Percentiles rank a stretch among this genome's conserved stretches.
These are phyloP conservation scores for Mycena crocata DNA, from an alignment of 768 basidiomycete genomes.

Conservation along the genomic window DNA sequence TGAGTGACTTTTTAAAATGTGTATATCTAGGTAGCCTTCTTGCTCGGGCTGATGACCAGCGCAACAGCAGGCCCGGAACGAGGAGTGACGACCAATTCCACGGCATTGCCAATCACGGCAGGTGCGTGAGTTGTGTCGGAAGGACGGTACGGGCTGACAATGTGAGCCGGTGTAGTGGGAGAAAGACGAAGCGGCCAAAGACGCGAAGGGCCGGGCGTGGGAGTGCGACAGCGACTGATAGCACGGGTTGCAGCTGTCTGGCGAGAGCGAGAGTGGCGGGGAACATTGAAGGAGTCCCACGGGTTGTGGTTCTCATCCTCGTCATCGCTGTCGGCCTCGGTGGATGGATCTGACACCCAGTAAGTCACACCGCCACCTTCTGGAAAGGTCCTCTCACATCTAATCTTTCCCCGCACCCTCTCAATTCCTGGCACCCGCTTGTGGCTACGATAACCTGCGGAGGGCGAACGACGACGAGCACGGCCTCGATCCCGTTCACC, in stretches of 20 bases:
- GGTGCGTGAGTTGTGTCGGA: neutral
- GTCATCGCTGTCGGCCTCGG: neutral
- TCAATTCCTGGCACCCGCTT: conserved; percentile 5
- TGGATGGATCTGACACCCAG: conserved; percentile 12
- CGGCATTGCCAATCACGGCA: neutral
- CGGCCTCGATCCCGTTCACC: conserved; percentile 5
- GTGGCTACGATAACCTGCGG: conserved; percentile 9
- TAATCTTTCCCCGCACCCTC: conserved; percentile 10
- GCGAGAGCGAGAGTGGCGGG: neutral
- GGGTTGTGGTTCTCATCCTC: neutral
- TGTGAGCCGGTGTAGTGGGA: too few relatives aligned
- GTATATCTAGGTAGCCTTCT: neutral
- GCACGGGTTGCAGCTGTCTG: too few relatives aligned
- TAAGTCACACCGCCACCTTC: conserved; percentile 10
- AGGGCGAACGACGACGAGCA: neutral
- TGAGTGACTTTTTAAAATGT: too few relatives aligned
- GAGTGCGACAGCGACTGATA: conserved; percentile 5
- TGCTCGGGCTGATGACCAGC: conserved; percentile 7
- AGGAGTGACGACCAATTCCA: conserved; percentile 7
- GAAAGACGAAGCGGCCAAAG: too few relatives aligned
- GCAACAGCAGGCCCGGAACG: neutral
- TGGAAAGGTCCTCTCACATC: conserved; percentile 15
- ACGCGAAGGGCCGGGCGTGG: neutral
- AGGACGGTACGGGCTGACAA: neutral
- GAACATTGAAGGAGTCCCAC: neutral